Base-by-base conservation (phyloP, 208 protist species). In the Phytomonas sp. region DNA sequence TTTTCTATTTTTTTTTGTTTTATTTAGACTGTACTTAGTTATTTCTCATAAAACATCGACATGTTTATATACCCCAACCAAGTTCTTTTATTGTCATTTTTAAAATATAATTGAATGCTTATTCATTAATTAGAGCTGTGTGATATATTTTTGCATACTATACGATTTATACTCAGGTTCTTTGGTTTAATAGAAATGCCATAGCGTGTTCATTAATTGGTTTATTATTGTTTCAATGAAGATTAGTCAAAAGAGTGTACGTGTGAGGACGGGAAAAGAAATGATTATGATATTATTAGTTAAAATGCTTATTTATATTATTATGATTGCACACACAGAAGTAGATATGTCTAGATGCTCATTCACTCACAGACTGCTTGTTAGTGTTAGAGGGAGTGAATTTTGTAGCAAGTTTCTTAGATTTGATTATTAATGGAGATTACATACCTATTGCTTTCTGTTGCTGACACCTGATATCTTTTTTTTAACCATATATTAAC, bases 131-230 rank as follows among this genome's bases (percentile, higher is more conserved):
- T 65, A 52, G 61, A 37, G 36, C 37, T 4, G 59, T 56, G 11
- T n/a, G 33, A 65, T 12, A 6, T 45, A 65, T 11, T 65, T 65
- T 65, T 49, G 61, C 61, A 60, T 65, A 4, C 7, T 60, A n/a
- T 65, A 60, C 19, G 19, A 60, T 37, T 40, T 19, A 65, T 56
- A 60, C 8, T 8, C 45, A 26, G 19, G 6, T 5, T 7, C 45
- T 56, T 56, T 19, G 8, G 45, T 19, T 56, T 56, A 19, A 19
- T 56, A 23, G 19, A 56, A 56, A 26, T 12, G 23, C 4, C 45
- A 19, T 26, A 26, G 45, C 26, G 45, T 56, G 16, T 23, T 56
- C 23, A 26, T 56, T 56, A 56, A 4, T 26, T 56, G 19, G 1
- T 56, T 56, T 56, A 26, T 56, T 56, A 56, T 0, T 26, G 26